Percentiles rank a stretch among this genome's conserved stretches.
These are phyloP conservation scores for Aulographum hederae DNA, from an alignment of 2,329 filamentous ascomycete species.

Conservation along the genomic window DNA sequence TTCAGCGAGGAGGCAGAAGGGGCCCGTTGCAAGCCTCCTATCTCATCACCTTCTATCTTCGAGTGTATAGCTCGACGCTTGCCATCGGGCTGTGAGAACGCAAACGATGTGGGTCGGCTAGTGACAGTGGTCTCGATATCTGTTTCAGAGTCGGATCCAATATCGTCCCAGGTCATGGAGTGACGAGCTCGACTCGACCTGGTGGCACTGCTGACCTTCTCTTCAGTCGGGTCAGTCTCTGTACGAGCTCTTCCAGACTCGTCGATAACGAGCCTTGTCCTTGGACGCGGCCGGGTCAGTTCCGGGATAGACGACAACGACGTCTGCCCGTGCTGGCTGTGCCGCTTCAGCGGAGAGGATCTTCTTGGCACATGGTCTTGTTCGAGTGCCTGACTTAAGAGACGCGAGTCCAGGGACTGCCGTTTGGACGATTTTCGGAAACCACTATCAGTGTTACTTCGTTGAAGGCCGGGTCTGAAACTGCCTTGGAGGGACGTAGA, in stretches of 20 bases:
- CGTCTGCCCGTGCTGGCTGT: slow-evolving; percentile 12
- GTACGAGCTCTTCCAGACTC: slow-evolving; percentile 28
- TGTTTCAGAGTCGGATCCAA: slow-evolving; percentile 15
- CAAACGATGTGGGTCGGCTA: slow-evolving; percentile 18
- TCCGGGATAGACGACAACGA: slow-evolving; percentile 28
- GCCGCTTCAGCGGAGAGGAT: slow-evolving; percentile 27
- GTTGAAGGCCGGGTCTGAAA: slow-evolving; percentile 17
- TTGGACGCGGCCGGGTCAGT: slow-evolving; percentile 14
- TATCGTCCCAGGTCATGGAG: neutral
- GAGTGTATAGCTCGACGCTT: slow-evolving; percentile 17
- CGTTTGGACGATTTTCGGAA: slow-evolving; percentile 12
- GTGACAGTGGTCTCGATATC: slow-evolving; percentile 14
- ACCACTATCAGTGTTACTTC: slow-evolving; percentile 28
- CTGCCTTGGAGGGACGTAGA: slow-evolving; percentile 13
- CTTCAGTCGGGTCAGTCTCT: slow-evolving; percentile 16
- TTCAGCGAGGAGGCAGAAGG: neutral
- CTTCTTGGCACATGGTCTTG: slow-evolving; percentile 20
- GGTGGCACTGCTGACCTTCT: neutral
- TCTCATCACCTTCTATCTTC: slow-evolving; percentile 10
- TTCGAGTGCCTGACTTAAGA: slow-evolving; percentile 7
- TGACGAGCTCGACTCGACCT: neutral
- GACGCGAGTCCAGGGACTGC: slow-evolving; percentile 14
- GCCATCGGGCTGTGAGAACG: slow-evolving; percentile 10
- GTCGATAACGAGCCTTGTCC: slow-evolving; percentile 27
- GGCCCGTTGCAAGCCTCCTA: neutral